A percentile compares a stretch with the other conserved stretches of the same genome.
Evolutionary conservation across 2,329 filamentous ascomycete genomes (phyloP).

Genomic region (Cryphonectria japonica): DNA sequence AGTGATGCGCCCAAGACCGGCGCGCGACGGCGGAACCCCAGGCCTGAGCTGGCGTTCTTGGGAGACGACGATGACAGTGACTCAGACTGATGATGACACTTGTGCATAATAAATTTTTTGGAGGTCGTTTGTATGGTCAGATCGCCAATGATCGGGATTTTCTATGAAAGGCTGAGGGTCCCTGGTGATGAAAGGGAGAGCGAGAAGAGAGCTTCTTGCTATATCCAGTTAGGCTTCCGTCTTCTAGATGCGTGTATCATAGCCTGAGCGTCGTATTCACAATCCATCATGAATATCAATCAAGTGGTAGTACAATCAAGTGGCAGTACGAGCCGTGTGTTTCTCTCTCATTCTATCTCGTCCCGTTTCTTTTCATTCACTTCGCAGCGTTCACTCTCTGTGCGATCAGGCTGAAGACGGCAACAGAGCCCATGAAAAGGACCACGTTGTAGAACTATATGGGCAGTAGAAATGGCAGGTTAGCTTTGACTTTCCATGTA

Average conservation of each 20-base stretch:
- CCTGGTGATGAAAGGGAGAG: background rate
- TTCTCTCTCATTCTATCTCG: background rate
- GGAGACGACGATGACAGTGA: conserved; percentile 73
- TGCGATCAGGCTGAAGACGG: conserved; percentile 89
- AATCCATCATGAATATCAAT: background rate
- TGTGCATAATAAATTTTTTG: background rate
- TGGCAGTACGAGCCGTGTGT: background rate
- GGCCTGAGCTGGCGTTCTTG: conserved; percentile 65
- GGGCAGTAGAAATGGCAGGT: background rate
- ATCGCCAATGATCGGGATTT: background rate
- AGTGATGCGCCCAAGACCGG: conserved; percentile 45
- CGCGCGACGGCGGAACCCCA: conserved; percentile 51
- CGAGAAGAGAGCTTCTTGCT: background rate
- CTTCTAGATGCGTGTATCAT: background rate
- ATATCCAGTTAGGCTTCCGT: background rate
- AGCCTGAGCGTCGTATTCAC: background rate
- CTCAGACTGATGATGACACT: conserved; percentile 51
- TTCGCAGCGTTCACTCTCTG: conserved; percentile 73
- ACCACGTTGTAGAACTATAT: conserved; percentile 96
- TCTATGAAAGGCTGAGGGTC: background rate
- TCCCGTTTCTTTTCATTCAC: conserved; percentile 29
- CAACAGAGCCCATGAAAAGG: conserved; percentile 93
- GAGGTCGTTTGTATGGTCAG: background rate
- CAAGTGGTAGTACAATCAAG: background rate
- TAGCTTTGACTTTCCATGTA: background rate